Evolutionary conservation across 805 yeast genomes (phyloP), one percentile per base, ranked within the genome.

Genomic region (Yarrowia osloensis): DNA sequence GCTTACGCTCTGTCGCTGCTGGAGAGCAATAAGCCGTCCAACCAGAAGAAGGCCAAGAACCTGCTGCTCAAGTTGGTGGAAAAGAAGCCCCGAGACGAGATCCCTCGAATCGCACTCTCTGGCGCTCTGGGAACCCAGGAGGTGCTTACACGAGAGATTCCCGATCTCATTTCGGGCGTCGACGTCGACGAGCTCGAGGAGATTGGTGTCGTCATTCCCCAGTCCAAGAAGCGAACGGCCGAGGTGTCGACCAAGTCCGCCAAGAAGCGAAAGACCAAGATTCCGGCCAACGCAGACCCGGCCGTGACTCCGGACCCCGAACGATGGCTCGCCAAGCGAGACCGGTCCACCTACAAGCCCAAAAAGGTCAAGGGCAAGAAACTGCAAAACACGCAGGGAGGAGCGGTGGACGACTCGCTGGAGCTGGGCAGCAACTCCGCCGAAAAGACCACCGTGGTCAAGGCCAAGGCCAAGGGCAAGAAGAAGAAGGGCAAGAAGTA

Each of bases 261-360:
- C 29, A 77, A 79, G 71, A 79, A 75, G 69, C 73, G 77, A 67
- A 76, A 72, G 15, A 73, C 74, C 42, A 79, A 76, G 69, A 71
- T 77, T 19, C 81, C 84, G n/a, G 76, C 76, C 68, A 71, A 71
- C 71, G 84, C 70, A 77, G 87, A 79, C 59, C 74, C 77, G 59
- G 73, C 70, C 4, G 76, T 74, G 68, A 68, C 69, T 24, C 80
- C 84, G 3, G 89, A 88, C 71, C 83, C 85, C 19, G 98, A 93
- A 77, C 88, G 98, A 78, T 93, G 98, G 98, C 77, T 94, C 62
- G 96, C 97, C 24, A 72, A 89, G 82, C 89, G 87, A 74, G 96
- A 93, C 74, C 85, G 98, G 76, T 84, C 92, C 7, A 85, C 87
- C 72, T 92, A 89, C 79, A 90, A 86, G 76, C 90, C 96, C 15